A percentile compares a stretch with the other conserved stretches of the same genome.
Conservation (phyloP, 1,139 yeast genomes). For the Kodamaea ohmeri region DNA sequence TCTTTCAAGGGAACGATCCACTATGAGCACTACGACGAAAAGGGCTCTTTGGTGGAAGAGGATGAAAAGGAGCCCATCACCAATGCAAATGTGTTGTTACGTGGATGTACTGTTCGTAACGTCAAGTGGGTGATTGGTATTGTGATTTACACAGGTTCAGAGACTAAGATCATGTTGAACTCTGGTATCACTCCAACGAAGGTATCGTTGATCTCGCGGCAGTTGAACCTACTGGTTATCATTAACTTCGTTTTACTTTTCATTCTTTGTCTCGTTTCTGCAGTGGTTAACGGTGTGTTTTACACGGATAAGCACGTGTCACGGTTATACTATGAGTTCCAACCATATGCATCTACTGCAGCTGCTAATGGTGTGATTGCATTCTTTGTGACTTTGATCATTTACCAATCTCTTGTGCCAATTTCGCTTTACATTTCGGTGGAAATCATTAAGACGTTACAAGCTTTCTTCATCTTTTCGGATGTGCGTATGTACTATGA, state of each 20-base stretch:
- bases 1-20: constrained; percentile 82
- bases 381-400: constrained; percentile 84
- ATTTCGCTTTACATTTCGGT: constrained; percentile 92
- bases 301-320: constrained; percentile 55
- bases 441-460: constrained; percentile 91
- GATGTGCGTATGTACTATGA: constrained; percentile 86
- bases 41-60: constrained; percentile 34
- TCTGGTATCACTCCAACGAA: constrained; percentile 93
- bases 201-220: constrained; percentile 75
- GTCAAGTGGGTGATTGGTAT: constrained; percentile 93
- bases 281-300: constrained; percentile 75
- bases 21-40: constrained; percentile 48
- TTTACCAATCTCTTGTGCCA: constrained; percentile 90
- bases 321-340: constrained; percentile 65
- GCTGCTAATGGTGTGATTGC: constrained; percentile 80
- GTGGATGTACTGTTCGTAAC: constrained; percentile 91
- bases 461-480: constrained; percentile 88
- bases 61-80: constrained; percentile 71
- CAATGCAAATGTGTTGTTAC: constrained; percentile 73
- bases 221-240: constrained; percentile 77
- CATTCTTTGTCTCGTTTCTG: constrained; percentile 77
- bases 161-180: constrained; percentile 89
- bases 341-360: constrained; percentile 48
- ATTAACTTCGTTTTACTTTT: constrained; percentile 76
- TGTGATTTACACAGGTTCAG: constrained; percentile 85